phyloP scores from a whole-genome alignment of 331 rosid species.

The Acacia pycnantha region DNA sequence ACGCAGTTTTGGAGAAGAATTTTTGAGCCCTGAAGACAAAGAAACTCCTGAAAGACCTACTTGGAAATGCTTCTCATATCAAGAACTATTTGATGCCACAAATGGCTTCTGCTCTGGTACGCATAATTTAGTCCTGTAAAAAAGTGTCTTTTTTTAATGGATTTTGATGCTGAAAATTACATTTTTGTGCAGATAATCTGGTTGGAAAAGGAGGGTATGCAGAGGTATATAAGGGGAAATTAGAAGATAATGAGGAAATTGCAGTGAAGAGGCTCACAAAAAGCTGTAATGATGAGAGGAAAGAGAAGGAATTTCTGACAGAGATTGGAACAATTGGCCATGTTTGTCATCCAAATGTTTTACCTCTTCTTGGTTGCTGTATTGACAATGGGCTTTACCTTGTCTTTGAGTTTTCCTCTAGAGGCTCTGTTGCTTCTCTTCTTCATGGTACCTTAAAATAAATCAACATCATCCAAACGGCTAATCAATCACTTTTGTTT shows the following conservation, averaged over 20 bases:
- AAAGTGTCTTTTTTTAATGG: not conserved
- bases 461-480: not conserved
- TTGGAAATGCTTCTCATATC: slow-evolving; percentile 91
- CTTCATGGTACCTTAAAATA: slow-evolving; percentile 69
- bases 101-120: slow-evolving; percentile 78
- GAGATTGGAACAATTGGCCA: slow-evolving; percentile 98
- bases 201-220: slow-evolving; percentile 96
- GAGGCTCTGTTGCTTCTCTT: slow-evolving; percentile 84
- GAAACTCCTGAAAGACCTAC: slow-evolving; percentile 54
- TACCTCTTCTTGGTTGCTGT: slow-evolving; percentile 81
- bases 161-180: not conserved
- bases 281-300: slow-evolving; percentile 68
- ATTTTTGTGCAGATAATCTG: slow-evolving; percentile 53
- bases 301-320: slow-evolving; percentile 82
- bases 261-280: slow-evolving; percentile 89
- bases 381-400: slow-evolving; percentile 90
- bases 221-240: slow-evolving; percentile 81
- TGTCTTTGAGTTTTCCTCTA: slow-evolving; percentile 69
- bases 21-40: not conserved
- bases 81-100: slow-evolving; percentile 71
- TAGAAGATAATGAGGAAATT: slow-evolving; percentile 63
- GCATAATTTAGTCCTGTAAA: not conserved
- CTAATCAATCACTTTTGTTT: not conserved
- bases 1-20: slow-evolving; percentile 43
- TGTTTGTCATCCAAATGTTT: slow-evolving; percentile 69